These are phyloP conservation scores for Trichophyton rubrum DNA, from an alignment of 2,329 filamentous ascomycete genomes.

Conservation along the genomic window DNA sequence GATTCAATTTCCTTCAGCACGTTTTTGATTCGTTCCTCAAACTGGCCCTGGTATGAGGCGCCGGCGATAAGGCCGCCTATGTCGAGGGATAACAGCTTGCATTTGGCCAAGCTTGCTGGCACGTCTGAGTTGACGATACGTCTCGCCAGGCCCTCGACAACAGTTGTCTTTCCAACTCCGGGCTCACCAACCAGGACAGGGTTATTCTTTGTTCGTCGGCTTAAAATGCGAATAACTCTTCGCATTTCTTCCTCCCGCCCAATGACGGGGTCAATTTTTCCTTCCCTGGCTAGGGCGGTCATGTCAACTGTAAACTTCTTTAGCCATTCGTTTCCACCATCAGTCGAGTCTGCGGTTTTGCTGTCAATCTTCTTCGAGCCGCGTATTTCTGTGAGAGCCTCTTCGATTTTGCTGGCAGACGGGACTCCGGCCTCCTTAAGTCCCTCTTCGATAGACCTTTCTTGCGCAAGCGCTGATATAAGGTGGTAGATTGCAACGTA, in stretches of 20 bases:
- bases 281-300: conserved; percentile 90
- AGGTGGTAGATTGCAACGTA: conserved; percentile 93
- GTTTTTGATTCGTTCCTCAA: conserved; percentile 98
- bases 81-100: conserved; percentile 87
- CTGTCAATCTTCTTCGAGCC: conserved; percentile 90
- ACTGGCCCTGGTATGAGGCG: conserved; percentile 97
- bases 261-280: conserved; percentile 96
- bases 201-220: conserved; percentile 94
- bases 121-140: conserved; percentile 95
- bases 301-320: conserved; percentile 99
- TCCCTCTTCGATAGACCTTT: conserved; percentile 56
- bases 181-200: conserved; percentile 95
- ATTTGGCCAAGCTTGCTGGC: conserved; percentile 84
- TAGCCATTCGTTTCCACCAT: conserved; percentile 76
- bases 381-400: conserved; percentile 80
- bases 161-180: conserved; percentile 96
- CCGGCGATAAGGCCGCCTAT: conserved; percentile 91
- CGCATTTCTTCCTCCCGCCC: conserved; percentile 92
- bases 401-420: conserved; percentile 78
- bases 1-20: conserved; percentile 94
- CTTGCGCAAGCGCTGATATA: conserved; percentile 73
- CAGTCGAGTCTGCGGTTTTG: conserved; percentile 82
- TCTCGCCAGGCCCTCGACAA: conserved; percentile 89
- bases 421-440: conserved; percentile 82
- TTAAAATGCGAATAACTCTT: conserved; percentile 80